phyloP scores from a whole-genome alignment of 805 yeast species.

The Spathaspora passalidarum region DNA sequence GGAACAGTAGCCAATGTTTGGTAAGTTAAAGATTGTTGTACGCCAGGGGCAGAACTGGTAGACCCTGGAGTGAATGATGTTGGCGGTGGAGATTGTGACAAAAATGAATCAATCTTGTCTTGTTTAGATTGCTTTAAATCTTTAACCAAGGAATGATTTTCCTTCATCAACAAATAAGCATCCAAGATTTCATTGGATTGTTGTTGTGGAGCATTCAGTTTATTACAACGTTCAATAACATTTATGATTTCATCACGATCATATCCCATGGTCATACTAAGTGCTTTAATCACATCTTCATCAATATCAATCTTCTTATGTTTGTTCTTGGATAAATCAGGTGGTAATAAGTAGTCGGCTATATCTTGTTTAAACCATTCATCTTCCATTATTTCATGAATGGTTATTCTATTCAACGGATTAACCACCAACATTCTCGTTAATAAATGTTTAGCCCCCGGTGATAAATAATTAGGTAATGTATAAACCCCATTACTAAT shows the following conservation, averaged over 20 bases:
- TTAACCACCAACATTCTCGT: conserved; percentile 92
- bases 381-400: conserved; percentile 88
- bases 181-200: conserved; percentile 72
- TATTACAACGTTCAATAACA: conserved; percentile 55
- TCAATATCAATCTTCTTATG: conserved; percentile 52
- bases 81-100: conserved; percentile 62
- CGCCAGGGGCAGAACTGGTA: conserved; percentile 38
- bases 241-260: conserved; percentile 79
- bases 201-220: conserved; percentile 25
- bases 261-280: conserved; percentile 84
- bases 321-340: conserved; percentile 38
- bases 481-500: conserved; percentile 92
- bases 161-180: conserved; percentile 80
- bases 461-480: conserved; percentile 79
- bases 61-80: conserved; percentile 23
- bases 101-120: conserved; percentile 55
- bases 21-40: conserved; percentile 43
- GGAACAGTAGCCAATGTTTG: conserved; percentile 48
- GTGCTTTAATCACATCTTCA: conserved; percentile 70
- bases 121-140: conserved; percentile 55
- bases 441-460: conserved; percentile 79
- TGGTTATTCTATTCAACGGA: conserved; percentile 89
- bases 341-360: conserved; percentile 74
- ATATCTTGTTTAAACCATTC: conserved; percentile 87
- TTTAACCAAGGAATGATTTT: conserved; percentile 67